phyloP scores from a whole-genome alignment of 306 rosid species.

The Malus sylvestris region DNA sequence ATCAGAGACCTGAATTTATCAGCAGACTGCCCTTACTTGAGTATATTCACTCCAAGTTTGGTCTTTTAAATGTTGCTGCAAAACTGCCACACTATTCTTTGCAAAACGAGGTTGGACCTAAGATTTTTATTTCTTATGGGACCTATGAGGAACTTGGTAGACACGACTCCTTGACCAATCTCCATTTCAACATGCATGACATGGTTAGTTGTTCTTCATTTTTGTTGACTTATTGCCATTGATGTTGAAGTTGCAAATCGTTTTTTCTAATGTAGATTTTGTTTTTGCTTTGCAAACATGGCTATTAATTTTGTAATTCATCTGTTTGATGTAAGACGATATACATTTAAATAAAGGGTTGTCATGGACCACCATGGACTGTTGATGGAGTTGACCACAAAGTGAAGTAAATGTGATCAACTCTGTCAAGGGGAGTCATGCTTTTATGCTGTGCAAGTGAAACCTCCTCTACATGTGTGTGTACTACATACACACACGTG shows the following conservation, averaged over 20 bases:
- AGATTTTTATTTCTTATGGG: constrained; percentile 83
- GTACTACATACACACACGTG: neutral
- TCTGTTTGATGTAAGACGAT: neutral
- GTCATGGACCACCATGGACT: neutral
- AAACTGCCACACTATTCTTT: constrained; percentile 97
- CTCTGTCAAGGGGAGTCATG: neutral
- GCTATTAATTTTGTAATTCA: neutral
- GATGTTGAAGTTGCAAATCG: neutral
- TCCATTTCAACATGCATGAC: constrained; percentile 87
- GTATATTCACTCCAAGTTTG: constrained; percentile 97
- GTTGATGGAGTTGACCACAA: neutral
- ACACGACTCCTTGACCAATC: constrained; percentile 77
- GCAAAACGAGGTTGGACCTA: constrained; percentile 96
- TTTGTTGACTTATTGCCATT: constrained; percentile 2
- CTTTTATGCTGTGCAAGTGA: neutral
- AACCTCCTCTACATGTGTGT: neutral
- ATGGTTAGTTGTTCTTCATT: constrained; percentile 56
- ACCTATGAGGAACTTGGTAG: constrained; percentile 55
- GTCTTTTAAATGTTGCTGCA: constrained; percentile 98
- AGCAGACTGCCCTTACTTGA: constrained; percentile 90
- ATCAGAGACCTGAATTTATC: constrained; percentile 93
- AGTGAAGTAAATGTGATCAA: neutral
- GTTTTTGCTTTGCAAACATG: neutral
- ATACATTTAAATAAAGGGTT: neutral
- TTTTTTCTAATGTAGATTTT: neutral